Conservation (phyloP, 441 rosid species). For the Corymbia citriodora region DNA sequence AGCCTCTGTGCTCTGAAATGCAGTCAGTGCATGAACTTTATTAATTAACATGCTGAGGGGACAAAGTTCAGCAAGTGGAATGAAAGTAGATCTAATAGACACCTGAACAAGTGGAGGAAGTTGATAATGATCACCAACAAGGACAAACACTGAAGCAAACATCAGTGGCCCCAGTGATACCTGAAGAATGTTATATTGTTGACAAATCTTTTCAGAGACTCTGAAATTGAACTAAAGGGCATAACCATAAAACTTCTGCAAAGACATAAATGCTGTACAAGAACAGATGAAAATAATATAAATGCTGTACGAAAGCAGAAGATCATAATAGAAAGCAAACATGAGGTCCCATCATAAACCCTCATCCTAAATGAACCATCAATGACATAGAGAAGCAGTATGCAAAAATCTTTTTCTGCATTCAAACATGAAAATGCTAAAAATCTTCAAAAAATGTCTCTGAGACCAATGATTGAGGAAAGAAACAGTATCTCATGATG, state of each 20-base stretch:
- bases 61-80: slow-evolving; percentile 6
- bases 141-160: slow-evolving; percentile 82
- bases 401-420: not conserved
- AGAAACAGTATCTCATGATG: not conserved
- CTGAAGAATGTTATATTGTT: slow-evolving; percentile 20
- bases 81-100: not conserved
- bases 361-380: not conserved
- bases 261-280: not conserved
- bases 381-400: not conserved
- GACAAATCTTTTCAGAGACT: not conserved
- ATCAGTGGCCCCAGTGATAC: slow-evolving; percentile 91
- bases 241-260: not conserved
- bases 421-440: not conserved
- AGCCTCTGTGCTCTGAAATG: slow-evolving; percentile 81
- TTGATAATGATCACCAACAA: slow-evolving; percentile 99
- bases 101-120: slow-evolving; percentile 97
- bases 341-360: not conserved
- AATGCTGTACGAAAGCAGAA: not conserved
- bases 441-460: not conserved
- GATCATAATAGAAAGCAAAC: not conserved
- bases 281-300: not conserved
- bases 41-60: slow-evolving; percentile 8
- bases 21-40: slow-evolving; percentile 11
- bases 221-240: not conserved
- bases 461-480: not conserved